Base-by-base conservation (phyloP, 345 rosid genomes). In the Aquilaria sinensis region DNA sequence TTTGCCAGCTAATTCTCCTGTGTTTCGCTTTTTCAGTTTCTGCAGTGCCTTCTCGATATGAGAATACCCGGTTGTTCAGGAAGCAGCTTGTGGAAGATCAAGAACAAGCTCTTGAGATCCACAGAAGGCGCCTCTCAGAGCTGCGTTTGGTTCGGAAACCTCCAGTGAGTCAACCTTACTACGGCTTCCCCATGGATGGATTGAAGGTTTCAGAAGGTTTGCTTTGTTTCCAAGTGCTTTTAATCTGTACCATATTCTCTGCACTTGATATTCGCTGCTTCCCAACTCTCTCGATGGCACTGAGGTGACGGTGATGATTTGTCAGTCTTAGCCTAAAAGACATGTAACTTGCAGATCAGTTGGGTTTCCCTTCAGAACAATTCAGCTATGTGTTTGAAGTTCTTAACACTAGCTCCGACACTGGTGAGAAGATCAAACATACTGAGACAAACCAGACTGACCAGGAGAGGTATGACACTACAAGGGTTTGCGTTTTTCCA, bases 1-100 rank as follows among this genome's bases (percentile, higher is more conserved):
- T 23, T 23, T 23, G 23, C 23, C 23, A 23, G 23, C 23, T 23
- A 23, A 23, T 23, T 23, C 23, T 23, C 23, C 23, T 23, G 23
- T 12, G 6, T 33, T 23, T 23, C 12, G 13, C 31, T 2, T 6
- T 54, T 31, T 54, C 34, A 16, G 11, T 49, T 47, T 31, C 57
- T 31, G 31, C 59, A 83, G 92, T 73, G 72, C 79, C 81, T 33
- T 75, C 81, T 68, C 76, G 77, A 68, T 78, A 61, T 34, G 85
- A 75, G 53, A 66, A 74, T 48, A 66, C 81, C 0, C 75, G 73
- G 62, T 70, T 77, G 43, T 68, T 83, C 58, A 82, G 78, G 56
- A 69, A 77, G 74, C 91, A 78, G 61, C 59, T 71, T 9, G 49
- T 78, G 55, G 86, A 78, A 58, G 80, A 78, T 66, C 76, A 69